Evolutionary conservation across 495 filamentous ascomycete genomes (phyloP).

Genomic region (Aspergillus saccharolyticus): DNA sequence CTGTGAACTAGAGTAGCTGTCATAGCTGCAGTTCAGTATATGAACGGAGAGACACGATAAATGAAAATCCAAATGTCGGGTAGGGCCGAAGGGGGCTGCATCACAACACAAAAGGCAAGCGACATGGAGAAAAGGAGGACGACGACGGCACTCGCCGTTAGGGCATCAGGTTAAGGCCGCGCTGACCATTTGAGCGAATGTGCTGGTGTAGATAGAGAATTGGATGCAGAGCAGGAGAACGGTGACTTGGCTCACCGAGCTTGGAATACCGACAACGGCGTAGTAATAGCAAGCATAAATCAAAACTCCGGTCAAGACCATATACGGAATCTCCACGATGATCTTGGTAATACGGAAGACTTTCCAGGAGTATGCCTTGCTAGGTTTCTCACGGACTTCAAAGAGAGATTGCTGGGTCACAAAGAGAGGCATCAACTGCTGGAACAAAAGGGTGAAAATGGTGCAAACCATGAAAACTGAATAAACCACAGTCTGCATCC

Average conservation of each 20-base stretch:
- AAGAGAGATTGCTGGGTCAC: not conserved
- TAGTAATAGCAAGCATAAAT: not conserved
- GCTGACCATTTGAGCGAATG: too few relatives aligned
- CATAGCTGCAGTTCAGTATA: not conserved
- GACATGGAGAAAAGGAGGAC: not conserved
- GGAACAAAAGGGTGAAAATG: slow-evolving; percentile 47
- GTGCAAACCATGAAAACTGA: slow-evolving; percentile 58
- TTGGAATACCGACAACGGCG: too few relatives aligned
- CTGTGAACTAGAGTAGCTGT: not conserved
- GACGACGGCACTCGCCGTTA: not conserved
- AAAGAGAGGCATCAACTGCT: slow-evolving; percentile 39
- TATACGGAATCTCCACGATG: not conserved
- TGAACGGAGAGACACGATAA: not conserved
- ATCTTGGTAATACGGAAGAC: not conserved
- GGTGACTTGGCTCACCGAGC: too few relatives aligned
- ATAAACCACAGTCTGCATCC: slow-evolving; percentile 51
- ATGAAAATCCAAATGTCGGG: not conserved
- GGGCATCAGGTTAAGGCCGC: too few relatives aligned
- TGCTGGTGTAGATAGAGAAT: too few relatives aligned
- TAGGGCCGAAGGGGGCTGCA: not conserved
- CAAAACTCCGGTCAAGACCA: not conserved
- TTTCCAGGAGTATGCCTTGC: not conserved
- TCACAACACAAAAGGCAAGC: not conserved
- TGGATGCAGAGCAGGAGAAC: too few relatives aligned
- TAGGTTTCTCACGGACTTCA: not conserved